Evolutionary conservation across 306 rosid species (phyloP).

Genomic region (Astragalus membranaceus): DNA sequence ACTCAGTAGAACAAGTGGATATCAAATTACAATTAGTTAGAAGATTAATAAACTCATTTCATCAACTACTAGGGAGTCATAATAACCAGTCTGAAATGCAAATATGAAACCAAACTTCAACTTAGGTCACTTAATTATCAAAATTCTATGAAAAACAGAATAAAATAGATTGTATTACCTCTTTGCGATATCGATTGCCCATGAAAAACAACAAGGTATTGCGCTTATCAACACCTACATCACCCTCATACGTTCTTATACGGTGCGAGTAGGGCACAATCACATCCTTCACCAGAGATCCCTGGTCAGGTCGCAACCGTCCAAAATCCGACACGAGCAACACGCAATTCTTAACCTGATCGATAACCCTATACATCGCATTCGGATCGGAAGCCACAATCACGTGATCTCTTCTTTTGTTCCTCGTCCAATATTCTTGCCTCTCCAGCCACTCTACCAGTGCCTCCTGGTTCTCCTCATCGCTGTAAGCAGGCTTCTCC

Average conservation of each 20-base stretch:
- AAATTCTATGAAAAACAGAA: background rate
- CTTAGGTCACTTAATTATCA: background rate
- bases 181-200: constrained; percentile 93
- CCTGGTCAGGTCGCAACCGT: constrained; percentile 68
- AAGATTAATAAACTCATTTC: background rate
- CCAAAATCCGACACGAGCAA: constrained; percentile 86
- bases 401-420: constrained; percentile 80
- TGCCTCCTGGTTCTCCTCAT: constrained; percentile 80
- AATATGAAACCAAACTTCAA: background rate
- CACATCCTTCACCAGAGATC: constrained; percentile 81
- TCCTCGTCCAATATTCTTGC: constrained; percentile 82
- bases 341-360: constrained; percentile 51
- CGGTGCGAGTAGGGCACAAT: constrained; percentile 85
- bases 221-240: constrained; percentile 44
- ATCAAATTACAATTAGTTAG: background rate
- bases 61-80: background rate
- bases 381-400: constrained; percentile 88
- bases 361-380: constrained; percentile 63
- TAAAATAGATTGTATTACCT: constrained; percentile 35
- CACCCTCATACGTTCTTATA: constrained; percentile 49
- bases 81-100: background rate
- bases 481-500: constrained; percentile 52
- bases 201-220: constrained; percentile 74
- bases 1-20: background rate
- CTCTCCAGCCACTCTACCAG: constrained; percentile 68